Evolutionary conservation across 139 green algal genomes (phyloP), one percentile per base, ranked within the genome.

Genomic region (Nannochloris sp.): DNA sequence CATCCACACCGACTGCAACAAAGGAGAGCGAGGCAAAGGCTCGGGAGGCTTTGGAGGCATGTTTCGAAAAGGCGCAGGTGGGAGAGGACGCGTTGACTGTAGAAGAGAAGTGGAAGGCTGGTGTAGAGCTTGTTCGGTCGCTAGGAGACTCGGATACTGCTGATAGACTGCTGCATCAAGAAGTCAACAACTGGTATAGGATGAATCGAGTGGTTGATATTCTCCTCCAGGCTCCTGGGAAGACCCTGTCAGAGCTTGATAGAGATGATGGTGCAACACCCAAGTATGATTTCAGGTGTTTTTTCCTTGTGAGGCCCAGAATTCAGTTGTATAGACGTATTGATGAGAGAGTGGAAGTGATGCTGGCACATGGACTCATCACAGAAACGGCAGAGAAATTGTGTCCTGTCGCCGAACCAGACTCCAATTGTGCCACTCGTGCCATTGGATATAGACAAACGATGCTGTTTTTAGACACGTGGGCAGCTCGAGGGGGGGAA

Each of bases 141-240:
- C 68, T 78, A 44, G 88, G 89, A 4, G 89, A 95, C 31, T 12
- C 70, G 2, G 73, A 51, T 13, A 66, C 72, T 30, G 81, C 82
- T 14, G 61, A 55, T n/a, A 36, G 85, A 33, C 73, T 95, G 3
- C 37, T 43, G 0, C 20, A 59, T 59, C 49, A 17, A 12, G 89
- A 91, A 71, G 61, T 61, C 14, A 95, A 96, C 79, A 96, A 97
- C 75, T 90, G 80, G 62, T 97, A 96, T 75, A 73, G 91, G 8
- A 72, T 97, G 73, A 64, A 74, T 59, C 61, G 91, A 3, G 85
- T 87, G 50, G 71, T 92, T 23, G 71, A 84, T 68, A 81, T 96
- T 28, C 56, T 94, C 64, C 59, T 90, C 67, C 63, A 75, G 36
- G 82, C 73, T 4, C 76, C 79, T 2, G 58, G 68, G 40, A 61